Evolutionary conservation across 2,329 filamentous ascomycete species (phyloP), one percentile per base, ranked within the genome.

Genomic region (Blastomyces silverae): DNA sequence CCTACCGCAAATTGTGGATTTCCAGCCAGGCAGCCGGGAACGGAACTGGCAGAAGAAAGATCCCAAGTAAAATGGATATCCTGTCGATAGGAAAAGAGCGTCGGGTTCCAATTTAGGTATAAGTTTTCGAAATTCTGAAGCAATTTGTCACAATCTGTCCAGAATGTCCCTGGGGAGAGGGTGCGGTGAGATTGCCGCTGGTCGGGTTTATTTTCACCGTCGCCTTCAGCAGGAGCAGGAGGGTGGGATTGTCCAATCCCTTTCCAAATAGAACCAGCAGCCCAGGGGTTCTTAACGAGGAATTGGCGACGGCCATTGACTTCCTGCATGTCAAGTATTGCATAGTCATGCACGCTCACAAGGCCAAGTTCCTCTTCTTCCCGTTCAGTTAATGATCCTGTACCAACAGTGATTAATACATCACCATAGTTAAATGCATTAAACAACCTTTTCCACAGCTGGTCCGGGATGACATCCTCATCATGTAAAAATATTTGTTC

Each of bases 41-140:
- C 89, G 62, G 86, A 82, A 25, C 69, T 73, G 3, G 70, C 68
- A 50, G 69, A 73, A n/a, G 78, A 75, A n/a, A 88, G 74, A 66
- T 88, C 83, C 94, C 94, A 99, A 1, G 83, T 82, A 72, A 97
- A 96, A 76, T 99, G 94, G 64, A 92, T 86, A 71, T 99, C 92
- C 75, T 96, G 88, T 10, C 92, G 87, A 73, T 89, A 80, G 1
- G 81, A 80, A 77, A 99, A 99, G 0, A 96, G 80, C 0, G 84
- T 83, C 0, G 94, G 92, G 69, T 96, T 97, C 94, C 94, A 99
- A 77, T 97, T 99, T 64, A 99, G 82, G 75, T 97, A 99, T 69
- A 99, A 85, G 22, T 92, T 96, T 74, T 97, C 92, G 68, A 97
- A 99, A 73, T 96, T 88, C 71, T 96, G 92, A 46, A 91, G 84